Conservation (phyloP, 768 basidiomycete species). For the Cystobasidium tubakii region DNA sequence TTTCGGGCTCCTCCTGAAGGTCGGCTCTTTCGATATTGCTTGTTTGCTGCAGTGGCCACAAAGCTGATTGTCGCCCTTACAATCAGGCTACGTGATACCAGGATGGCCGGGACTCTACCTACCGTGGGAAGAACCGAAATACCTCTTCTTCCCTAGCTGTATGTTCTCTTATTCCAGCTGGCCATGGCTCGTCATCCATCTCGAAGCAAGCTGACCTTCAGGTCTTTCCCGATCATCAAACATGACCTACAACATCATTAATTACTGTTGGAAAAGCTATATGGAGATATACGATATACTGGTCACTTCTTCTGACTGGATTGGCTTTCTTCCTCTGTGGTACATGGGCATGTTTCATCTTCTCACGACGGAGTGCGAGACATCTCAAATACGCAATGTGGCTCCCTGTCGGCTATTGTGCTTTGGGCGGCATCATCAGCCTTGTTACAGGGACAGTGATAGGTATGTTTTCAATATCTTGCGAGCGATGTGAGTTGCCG, state of each 20-base stretch:
- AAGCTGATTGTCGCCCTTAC: neutral
- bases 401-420: conserved; percentile 11
- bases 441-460: conserved; percentile 31
- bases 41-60: neutral
- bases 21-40: neutral
- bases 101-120: conserved; percentile 31
- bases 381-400: conserved; percentile 28
- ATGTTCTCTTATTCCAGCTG: neutral
- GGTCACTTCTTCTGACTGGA: conserved; percentile 35
- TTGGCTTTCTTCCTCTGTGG: conserved; percentile 34
- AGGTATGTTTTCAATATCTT: too few species aligned
- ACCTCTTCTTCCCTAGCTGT: conserved; percentile 34
- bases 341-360: conserved; percentile 34
- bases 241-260: neutral
- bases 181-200: neutral
- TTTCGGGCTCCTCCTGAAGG: conserved; percentile 30
- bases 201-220: conserved; percentile 8
- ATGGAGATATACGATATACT: conserved; percentile 37
- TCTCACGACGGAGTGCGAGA: conserved; percentile 11
- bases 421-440: conserved; percentile 27
- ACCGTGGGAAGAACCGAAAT: conserved; percentile 26
- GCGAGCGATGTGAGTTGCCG: too few species aligned
- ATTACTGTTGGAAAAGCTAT: neutral
- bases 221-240: neutral
- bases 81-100: conserved; percentile 21